These are phyloP conservation scores for Celoporthe dispersa DNA, from an alignment of 2,329 filamentous ascomycete species.

Conservation along the genomic window DNA sequence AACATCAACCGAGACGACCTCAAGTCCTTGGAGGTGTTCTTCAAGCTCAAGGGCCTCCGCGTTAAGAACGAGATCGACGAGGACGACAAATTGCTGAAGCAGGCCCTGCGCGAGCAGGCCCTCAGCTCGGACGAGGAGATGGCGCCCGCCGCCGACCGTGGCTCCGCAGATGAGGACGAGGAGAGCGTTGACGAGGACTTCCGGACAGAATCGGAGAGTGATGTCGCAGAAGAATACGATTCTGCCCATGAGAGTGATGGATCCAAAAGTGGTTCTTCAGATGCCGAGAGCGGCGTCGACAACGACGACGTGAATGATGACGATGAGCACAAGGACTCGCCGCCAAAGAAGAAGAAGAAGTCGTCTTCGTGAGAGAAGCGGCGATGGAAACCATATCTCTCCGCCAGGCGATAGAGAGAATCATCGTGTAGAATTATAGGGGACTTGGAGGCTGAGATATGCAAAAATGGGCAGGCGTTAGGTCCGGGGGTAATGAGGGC, in stretches of 20 bases:
- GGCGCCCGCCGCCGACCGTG: slow-evolving; percentile 72
- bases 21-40: slow-evolving; percentile 94
- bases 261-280: slow-evolving; percentile 64
- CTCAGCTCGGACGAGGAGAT: slow-evolving; percentile 84
- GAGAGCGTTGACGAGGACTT: slow-evolving; percentile 98
- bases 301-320: slow-evolving; percentile 49
- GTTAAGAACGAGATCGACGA: slow-evolving; percentile 99
- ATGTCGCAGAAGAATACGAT: slow-evolving; percentile 96
- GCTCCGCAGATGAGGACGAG: slow-evolving; percentile 93
- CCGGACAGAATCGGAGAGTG: slow-evolving; percentile 86
- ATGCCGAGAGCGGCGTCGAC: slow-evolving; percentile 64
- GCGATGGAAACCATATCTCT: not conserved
- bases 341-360: slow-evolving; percentile 51
- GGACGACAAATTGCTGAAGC: slow-evolving; percentile 79
- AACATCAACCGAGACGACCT: slow-evolving; percentile 99
- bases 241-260: slow-evolving; percentile 87
- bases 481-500: slow-evolving; percentile 16
- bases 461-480: slow-evolving; percentile 25
- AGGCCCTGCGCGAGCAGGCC: slow-evolving; percentile 81
- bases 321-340: slow-evolving; percentile 41
- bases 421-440: slow-evolving; percentile 2
- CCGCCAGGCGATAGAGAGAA: not conserved
- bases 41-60: slow-evolving; percentile 91
- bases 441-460: slow-evolving; percentile 6
- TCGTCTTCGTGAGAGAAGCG: slow-evolving; percentile 36